Base-by-base conservation (phyloP, 2,329 filamentous ascomycete species). In the Dactylonectria estremocensis region DNA sequence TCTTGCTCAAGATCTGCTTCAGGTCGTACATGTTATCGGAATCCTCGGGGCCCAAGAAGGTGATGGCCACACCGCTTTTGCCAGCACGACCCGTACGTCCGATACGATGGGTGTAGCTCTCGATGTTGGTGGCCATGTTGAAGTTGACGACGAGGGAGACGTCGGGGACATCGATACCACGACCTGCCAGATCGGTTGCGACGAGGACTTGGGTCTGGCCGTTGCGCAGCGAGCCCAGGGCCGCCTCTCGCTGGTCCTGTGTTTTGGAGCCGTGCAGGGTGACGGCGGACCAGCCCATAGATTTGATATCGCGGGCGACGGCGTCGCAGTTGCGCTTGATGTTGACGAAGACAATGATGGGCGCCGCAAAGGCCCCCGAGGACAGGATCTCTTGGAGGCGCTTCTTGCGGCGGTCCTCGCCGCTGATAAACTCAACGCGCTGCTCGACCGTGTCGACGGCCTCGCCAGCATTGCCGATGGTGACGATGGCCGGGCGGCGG, bases 261-360 rank as follows among this genome's bases (percentile, higher is more conserved):
- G 95, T 97, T 83, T 99, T 99, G 84, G 91, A 94, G 70, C 96
- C 95, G 83, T 99, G 96, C 35, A 99, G 85, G 0, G 95, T 98
- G 76, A 97, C 95, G 8, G 92, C 90, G 20, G 90, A 93, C 87
- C 95, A 96, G 74, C 96, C 96, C 91, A 96, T 96, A 59, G 93
- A 89, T 79, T 97, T 96, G 85, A 99, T 96, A 78, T 98, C 95
- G 68, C 94, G 90, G 3, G 95, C 95, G 54, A 99, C 92, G 66
- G 94, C 93, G 80, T 99, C 96, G 84, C 95, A 98, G 84, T 98
- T 98, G 75, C 95, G 93, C 84, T 98, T 98, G 90, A 98, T 98
- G 82, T 99, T 99, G 89, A 99, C 96, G 80, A 99, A 99, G 71
- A 99, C 95, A 76, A 99, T 99, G 80, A 99, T 97, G 16, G 96